phyloP scores from a whole-genome alignment of 2,329 filamentous ascomycete species.

The Beauveria medogensis region DNA sequence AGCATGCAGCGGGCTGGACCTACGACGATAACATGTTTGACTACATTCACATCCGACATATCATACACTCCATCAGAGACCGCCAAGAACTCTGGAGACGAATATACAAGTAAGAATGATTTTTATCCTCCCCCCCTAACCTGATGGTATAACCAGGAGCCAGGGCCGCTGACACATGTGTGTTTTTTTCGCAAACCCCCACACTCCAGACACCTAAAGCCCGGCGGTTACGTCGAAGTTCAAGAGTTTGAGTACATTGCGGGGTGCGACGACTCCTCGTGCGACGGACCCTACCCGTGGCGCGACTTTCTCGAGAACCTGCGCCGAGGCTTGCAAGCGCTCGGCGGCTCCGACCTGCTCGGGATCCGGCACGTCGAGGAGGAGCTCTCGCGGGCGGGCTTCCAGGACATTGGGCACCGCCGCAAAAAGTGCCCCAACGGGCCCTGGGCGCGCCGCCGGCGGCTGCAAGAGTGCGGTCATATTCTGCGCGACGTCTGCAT shows the following conservation, averaged over 20 bases:
- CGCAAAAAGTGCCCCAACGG: slow-evolving; percentile 41
- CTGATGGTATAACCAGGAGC: not conserved
- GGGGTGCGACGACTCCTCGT: slow-evolving; percentile 37
- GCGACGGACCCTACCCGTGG: slow-evolving; percentile 36
- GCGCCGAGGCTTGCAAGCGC: slow-evolving; percentile 29
- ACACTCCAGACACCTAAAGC: slow-evolving; percentile 37
- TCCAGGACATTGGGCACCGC: slow-evolving; percentile 31
- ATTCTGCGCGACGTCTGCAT: slow-evolving; percentile 35
- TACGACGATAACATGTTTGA: slow-evolving; percentile 38
- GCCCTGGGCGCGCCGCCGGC: slow-evolving; percentile 35
- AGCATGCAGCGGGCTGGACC: slow-evolving; percentile 41
- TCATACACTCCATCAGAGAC: slow-evolving; percentile 36
- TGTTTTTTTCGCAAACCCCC: not conserved
- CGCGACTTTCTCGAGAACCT: slow-evolving; percentile 38
- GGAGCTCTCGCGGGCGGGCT: slow-evolving; percentile 33
- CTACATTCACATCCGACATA: slow-evolving; percentile 41
- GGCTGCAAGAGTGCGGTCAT: slow-evolving; percentile 37
- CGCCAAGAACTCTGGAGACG: slow-evolving; percentile 32
- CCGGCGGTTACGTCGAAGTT: slow-evolving; percentile 43
- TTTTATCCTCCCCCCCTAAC: too few species aligned
- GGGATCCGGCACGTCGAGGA: slow-evolving; percentile 28
- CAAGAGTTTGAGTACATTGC: slow-evolving; percentile 37
- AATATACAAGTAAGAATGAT: slow-evolving; percentile 31
- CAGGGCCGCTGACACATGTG: not conserved
- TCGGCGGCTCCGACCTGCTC: slow-evolving; percentile 37